Evolutionary conservation across 495 filamentous ascomycete species (phyloP).

Genomic region (Neurospora sp.): DNA sequence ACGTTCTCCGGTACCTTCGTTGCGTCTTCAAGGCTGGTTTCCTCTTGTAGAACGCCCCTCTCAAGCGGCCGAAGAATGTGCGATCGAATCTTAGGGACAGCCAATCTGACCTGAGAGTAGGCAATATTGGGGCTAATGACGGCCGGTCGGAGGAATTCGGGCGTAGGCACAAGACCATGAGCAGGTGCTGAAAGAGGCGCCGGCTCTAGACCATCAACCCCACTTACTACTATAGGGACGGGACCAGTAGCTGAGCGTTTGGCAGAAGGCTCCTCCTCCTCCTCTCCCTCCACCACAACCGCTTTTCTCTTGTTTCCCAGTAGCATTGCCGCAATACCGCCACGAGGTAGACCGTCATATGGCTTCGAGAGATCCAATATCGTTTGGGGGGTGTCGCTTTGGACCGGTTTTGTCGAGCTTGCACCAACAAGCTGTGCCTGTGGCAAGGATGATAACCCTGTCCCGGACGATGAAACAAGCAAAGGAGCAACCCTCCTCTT

Average conservation of each 20-base stretch:
- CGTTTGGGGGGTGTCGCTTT: conserved; percentile 68
- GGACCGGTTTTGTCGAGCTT: conserved; percentile 45
- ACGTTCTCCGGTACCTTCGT: conserved; percentile 48
- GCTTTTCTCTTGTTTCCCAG: conserved; percentile 89
- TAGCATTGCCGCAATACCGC: conserved; percentile 73
- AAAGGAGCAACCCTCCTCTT: conserved; percentile 92
- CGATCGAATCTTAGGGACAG: conserved; percentile 76
- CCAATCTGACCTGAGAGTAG: conserved; percentile 77
- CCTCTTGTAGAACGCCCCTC: conserved; percentile 32
- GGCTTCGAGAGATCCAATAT: conserved; percentile 89
- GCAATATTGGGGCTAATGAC: conserved; percentile 69
- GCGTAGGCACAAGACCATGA: conserved; percentile 59
- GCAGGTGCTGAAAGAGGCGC: conserved; percentile 43
- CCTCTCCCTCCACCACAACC: conserved; percentile 53
- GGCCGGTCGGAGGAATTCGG: conserved; percentile 81
- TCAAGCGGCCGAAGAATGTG: conserved; percentile 64
- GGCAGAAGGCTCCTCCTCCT: conserved; percentile 47
- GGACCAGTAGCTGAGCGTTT: conserved; percentile 61
- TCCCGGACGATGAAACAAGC: conserved; percentile 76
- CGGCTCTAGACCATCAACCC: conserved; percentile 64
- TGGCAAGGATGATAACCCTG: conserved; percentile 76
- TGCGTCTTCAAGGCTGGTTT: conserved; percentile 45
- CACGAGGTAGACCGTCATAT: conserved; percentile 85
- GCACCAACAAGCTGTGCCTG: conserved; percentile 73
- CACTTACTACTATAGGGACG: conserved; percentile 63